Base-by-base conservation (phyloP, 1,284 basidiomycete genomes). In the Leccinum holopus region DNA sequence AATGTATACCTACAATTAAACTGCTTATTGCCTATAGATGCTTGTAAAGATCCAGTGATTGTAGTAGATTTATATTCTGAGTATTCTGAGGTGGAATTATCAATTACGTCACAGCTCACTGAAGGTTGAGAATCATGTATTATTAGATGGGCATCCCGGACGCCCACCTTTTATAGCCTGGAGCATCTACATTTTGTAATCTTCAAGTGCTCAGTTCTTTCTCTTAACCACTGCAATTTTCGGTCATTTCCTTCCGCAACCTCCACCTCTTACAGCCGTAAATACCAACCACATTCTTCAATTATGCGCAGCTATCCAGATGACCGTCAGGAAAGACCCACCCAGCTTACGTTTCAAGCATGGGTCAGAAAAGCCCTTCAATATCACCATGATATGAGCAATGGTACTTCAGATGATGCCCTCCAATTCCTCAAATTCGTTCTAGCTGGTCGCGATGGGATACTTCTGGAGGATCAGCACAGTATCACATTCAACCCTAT, bases 361-460 rank as follows among this genome's bases (percentile, higher is more conserved):
- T 49, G 47, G 47, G 9, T 53, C 25, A 0, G 39, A 51, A 5
- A 3, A 5, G 7, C n/a, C 47, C 47, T 49, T 49, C 11, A 18
- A 32, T 60, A 47, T 10, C 32, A 58, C 28, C 8, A 25, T 1
- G 3, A 16, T 5, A 2, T 18, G 0, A 44, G 1, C 12, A n/a
- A 16, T 8, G 18, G 33, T 6, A 49, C 47, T 21, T 9, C 7
- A 6, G 11, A 41, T 2, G 32, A 53, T 5, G 6, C 49, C 5
- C 11, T 57, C 3, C 21, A 3, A 12, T 67, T 65, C 4, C 52
- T 67, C 18, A 59, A 61, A 12, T 67, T 67, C 1, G 1, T 65
- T 14, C 60, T 67, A 1, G 54, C 60, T 2, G 63, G 63, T n/a
- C 21, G 33, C 0, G 8, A 9, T 2, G 56, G 58, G 0, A 4